phyloP scores from a whole-genome alignment of 2,329 filamentous ascomycete species.

The Rutstroemia sp. region DNA sequence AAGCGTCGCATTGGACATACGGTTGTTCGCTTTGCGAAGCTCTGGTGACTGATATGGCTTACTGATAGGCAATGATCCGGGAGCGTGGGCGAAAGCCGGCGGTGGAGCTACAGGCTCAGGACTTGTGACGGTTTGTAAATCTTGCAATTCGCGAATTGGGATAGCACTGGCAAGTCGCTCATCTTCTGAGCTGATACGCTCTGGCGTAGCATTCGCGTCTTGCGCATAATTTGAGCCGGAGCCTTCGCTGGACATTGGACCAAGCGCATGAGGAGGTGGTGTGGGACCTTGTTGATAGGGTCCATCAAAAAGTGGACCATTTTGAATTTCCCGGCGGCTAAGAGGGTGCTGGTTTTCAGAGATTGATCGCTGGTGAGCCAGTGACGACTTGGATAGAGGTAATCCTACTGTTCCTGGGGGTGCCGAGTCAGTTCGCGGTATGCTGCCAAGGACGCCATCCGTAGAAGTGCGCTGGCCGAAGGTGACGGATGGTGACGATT shows the following conservation, averaged over 20 bases:
- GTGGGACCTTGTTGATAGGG: slow-evolving; percentile 19
- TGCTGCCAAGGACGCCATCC: slow-evolving; percentile 8
- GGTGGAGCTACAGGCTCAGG: slow-evolving; percentile 73
- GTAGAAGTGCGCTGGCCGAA: slow-evolving; percentile 21
- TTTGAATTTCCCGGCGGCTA: slow-evolving; percentile 20
- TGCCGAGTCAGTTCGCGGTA: slow-evolving; percentile 42
- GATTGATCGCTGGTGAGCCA: slow-evolving; percentile 24
- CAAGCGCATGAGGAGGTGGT: slow-evolving; percentile 23
- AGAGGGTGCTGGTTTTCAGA: slow-evolving; percentile 26
- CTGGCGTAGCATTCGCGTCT: slow-evolving; percentile 41
- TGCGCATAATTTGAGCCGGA: slow-evolving; percentile 35
- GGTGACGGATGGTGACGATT: slow-evolving; percentile 42
- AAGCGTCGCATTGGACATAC: slow-evolving; percentile 75
- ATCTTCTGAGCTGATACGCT: slow-evolving; percentile 51
- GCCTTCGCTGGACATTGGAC: slow-evolving; percentile 7
- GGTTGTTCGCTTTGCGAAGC: slow-evolving; percentile 71
- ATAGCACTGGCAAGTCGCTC: slow-evolving; percentile 36
- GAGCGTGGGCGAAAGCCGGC: slow-evolving; percentile 70
- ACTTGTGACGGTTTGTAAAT: slow-evolving; percentile 46
- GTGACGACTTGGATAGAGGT: slow-evolving; percentile 8
- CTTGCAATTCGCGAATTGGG: slow-evolving; percentile 44
- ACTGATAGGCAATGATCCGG: slow-evolving; percentile 61
- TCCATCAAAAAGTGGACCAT: slow-evolving; percentile 21
- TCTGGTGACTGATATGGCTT: slow-evolving; percentile 70
- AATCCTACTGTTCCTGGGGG: slow-evolving; percentile 34